Conservation (phyloP, 1,284 basidiomycete genomes). For the Cryptococcus neoformans region DNA sequence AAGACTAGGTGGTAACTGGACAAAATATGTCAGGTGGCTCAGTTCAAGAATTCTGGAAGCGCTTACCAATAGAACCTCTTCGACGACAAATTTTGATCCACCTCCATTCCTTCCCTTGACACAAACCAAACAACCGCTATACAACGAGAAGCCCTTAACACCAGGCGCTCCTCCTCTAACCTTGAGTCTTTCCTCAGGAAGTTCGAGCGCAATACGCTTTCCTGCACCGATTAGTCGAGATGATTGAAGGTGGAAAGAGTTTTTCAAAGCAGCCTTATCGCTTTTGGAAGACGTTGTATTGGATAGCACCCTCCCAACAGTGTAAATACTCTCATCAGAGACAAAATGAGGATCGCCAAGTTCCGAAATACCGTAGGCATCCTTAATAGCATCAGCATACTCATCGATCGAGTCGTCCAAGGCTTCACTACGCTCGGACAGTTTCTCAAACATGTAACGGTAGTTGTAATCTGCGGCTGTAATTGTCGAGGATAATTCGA, state of each 20-base stretch:
- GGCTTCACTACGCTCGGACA: constrained; percentile 71
- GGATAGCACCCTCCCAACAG: constrained; percentile 76
- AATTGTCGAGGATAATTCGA: constrained; percentile 24
- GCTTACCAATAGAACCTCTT: constrained; percentile 73
- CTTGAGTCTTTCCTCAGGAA: constrained; percentile 60
- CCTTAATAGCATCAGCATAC: constrained; percentile 66
- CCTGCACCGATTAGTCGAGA: constrained; percentile 75
- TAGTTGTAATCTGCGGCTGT: constrained; percentile 49
- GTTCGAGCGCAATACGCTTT: constrained; percentile 64
- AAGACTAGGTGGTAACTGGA: constrained; percentile 49
- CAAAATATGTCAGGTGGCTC: neutral
- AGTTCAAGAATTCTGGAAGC: neutral
- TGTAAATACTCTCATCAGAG: constrained; percentile 70
- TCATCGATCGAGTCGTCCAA: constrained; percentile 84
- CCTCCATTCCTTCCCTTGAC: constrained; percentile 90
- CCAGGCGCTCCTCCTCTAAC: constrained; percentile 64
- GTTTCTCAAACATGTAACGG: constrained; percentile 91
- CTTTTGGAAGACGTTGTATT: constrained; percentile 56
- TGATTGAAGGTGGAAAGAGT: constrained; percentile 71
- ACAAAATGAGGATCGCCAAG: constrained; percentile 71
- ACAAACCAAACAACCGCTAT: constrained; percentile 84
- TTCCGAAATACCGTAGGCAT: constrained; percentile 65
- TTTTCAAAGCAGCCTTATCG: constrained; percentile 53
- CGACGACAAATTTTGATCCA: constrained; percentile 77
- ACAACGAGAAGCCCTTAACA: constrained; percentile 69